Evolutionary conservation across 2,329 filamentous ascomycete species (phyloP), one percentile per base, ranked within the genome.

Genomic region (Diaporthe humulicola): DNA sequence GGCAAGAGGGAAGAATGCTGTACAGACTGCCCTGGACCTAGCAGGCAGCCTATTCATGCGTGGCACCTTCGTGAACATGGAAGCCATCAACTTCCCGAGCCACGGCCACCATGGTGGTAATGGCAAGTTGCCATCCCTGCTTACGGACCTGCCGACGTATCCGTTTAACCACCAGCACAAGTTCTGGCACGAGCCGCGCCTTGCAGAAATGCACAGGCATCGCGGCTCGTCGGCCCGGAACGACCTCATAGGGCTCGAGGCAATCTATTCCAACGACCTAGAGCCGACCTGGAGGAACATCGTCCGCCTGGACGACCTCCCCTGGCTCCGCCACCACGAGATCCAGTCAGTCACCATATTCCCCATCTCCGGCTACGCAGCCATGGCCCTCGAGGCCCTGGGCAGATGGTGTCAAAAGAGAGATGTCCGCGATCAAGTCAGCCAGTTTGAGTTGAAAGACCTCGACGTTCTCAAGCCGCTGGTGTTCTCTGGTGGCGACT

Each of bases 271-370:
- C 19, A 87, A 81, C 64, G 85, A 87, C 14, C 76, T 85, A 3
- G 86, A 88, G 77, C 86, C 86, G 0, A 85, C 82, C 0, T 90
- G 88, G 88, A 83, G 87, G 50, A 88, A 88, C 74, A 83, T 87
- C 33, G 78, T 89, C 40, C 83, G 83, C 15, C 77, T 86, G 1
- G 86, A 88, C 52, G 87, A 89, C 73, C 78, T 89, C 0, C 88
- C 92, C 1, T 93, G 91, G 84, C 83, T 91, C 8, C 85, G 88
- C 58, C 88, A 91, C 77, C 91, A 92, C 81, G 83, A 83, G 73
- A 88, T 92, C 80, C 89, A 92, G 77, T 89, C 87, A 15, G 81
- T 90, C 40, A 87, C 85, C 3, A 86, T 90, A 45, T 91, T 89
- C 79, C 89, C 90, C 38, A 84, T 89, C 48, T 85, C 88, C 1